Evolutionary conservation across 345 rosid genomes (phyloP).

Genomic region (Geranium rotundifolium): DNA sequence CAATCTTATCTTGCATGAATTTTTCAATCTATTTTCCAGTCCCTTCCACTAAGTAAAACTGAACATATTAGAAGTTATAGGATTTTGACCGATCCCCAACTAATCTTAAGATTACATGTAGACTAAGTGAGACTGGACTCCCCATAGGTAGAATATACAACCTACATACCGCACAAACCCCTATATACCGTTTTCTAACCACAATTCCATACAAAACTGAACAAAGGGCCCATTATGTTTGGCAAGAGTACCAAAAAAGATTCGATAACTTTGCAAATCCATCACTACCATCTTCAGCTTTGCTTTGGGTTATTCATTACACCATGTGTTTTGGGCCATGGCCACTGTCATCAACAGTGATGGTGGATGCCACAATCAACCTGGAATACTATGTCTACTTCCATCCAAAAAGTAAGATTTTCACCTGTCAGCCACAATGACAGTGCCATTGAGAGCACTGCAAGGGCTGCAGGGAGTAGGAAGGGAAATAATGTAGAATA

Average conservation of each 20-base stretch:
- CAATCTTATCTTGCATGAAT: too few species aligned
- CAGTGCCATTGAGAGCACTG: background rate
- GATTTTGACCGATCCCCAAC: too few species aligned
- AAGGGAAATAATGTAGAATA: background rate
- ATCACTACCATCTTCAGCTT: background rate
- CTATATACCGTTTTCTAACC: background rate
- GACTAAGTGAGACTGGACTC: background rate
- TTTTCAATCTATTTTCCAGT: too few species aligned
- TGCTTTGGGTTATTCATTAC: background rate
- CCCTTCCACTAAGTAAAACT: too few species aligned
- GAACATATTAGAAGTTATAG: too few species aligned
- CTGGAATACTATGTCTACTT: background rate
- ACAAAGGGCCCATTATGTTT: background rate
- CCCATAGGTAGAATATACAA: background rate
- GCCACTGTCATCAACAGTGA: background rate
- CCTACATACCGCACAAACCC: background rate
- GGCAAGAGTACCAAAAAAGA: background rate
- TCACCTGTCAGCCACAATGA: background rate
- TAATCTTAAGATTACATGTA: background rate
- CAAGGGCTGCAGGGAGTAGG: background rate
- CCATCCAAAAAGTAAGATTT: background rate
- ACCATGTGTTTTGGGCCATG: background rate
- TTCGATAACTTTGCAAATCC: background rate
- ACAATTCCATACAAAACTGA: background rate
- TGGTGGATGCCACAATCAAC: background rate